Base-by-base conservation (phyloP, 768 basidiomycete species). In the Podaxis sp. region DNA sequence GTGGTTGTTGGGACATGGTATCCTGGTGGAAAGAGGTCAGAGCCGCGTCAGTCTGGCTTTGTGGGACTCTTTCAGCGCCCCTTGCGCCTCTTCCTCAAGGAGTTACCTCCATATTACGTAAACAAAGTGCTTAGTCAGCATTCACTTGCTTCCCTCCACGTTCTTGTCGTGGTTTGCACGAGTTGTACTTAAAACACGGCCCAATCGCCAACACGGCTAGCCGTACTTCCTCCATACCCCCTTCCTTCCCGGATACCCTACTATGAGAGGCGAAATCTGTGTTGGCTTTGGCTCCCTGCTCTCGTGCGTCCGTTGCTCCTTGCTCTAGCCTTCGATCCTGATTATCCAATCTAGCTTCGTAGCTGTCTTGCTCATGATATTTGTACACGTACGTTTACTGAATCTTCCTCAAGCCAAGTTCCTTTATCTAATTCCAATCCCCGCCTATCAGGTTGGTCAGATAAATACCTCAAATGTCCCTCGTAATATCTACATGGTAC, bases 401-500 rank as follows among this genome's bases (percentile, higher is more conserved):
- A 63, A 59, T 23, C 27, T 50, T 36, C 48, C 18, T 32, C 42
- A 48, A 28, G 18, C 57, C 52, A 27, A 55, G 35, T 46, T 55
- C 60, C 57, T 63, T 64, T 59, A 68, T 67, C 64, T 61, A 55
- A 63, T 11, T 13, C 7, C 47, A 48, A 23, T 27, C 65, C 69
- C 46, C 71, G 66, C 67, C 69, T 69, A 51, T 51, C 63, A 93
- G 91, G 83, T 92, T 60, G 90, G 88, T 62, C 91, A 93, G 82
- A 90, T 88, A 69, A 92, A 86, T 70, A 88, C 88, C 55, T 86
- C 89, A 14, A 78, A 77, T 36, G 85, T 91, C 35, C 89, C 90
- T 61, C 83, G 84, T 61, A 81, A 79, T 59, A 84, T 93, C 57
- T 81, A 84, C 57, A 88, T 93, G 89, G 91, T 90, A 71, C 74